These are phyloP conservation scores for Jatropha curcas DNA, from an alignment of 345 rosid genomes.

Conservation along the genomic window DNA sequence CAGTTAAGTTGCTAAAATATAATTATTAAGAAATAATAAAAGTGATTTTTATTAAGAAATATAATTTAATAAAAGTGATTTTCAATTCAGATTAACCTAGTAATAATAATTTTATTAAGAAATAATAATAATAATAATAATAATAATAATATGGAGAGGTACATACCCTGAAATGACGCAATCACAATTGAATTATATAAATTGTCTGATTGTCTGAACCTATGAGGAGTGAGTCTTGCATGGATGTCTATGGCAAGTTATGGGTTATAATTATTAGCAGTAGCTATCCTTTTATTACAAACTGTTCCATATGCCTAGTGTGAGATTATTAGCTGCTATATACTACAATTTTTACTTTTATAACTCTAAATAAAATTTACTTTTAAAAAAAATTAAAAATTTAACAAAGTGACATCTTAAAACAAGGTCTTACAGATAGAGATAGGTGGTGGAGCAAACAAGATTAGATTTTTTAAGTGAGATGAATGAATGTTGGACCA, in stretches of 20 bases:
- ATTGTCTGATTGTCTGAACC: not conserved
- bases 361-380: not conserved
- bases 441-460: not conserved
- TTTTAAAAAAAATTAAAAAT: not conserved
- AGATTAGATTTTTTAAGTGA: slow-evolving; percentile 7
- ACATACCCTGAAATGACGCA: not conserved
- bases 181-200: not conserved
- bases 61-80: too few relatives aligned
- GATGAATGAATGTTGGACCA: slow-evolving; percentile 6
- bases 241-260: not conserved
- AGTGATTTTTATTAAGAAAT: too few relatives aligned
- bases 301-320: not conserved
- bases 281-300: not conserved
- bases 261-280: not conserved
- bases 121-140: too few relatives aligned
- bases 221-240: not conserved
- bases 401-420: too few relatives aligned
- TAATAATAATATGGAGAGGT: not conserved
- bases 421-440: not conserved
- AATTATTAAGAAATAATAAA: too few relatives aligned
- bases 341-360: not conserved
- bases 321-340: not conserved
- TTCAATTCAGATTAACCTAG: too few relatives aligned
- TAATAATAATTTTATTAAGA: too few relatives aligned
- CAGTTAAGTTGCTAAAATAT: too few relatives aligned